Evolutionary conservation across 2,329 filamentous ascomycete species (phyloP).

Genomic region (Trichoderma polysporum): DNA sequence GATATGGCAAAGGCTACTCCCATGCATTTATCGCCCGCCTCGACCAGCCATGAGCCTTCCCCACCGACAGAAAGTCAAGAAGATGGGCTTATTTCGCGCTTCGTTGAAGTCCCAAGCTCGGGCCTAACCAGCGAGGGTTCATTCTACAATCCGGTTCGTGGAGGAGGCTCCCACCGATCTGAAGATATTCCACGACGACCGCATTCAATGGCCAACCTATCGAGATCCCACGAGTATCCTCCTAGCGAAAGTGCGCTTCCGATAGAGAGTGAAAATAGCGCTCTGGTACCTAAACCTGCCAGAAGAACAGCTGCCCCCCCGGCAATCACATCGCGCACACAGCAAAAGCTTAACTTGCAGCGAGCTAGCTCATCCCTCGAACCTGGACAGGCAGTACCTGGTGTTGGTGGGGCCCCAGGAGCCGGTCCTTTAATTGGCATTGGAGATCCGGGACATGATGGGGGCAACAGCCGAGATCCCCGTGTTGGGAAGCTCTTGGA

Average conservation of each 20-base stretch:
- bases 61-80: conserved; percentile 37
- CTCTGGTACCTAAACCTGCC: conserved; percentile 46
- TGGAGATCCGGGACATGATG: conserved; percentile 56
- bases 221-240: conserved; percentile 27
- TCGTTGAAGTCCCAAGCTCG: conserved; percentile 53
- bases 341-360: conserved; percentile 74
- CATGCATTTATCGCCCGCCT: conserved; percentile 38
- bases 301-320: conserved; percentile 42
- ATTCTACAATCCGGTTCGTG: conserved; percentile 44
- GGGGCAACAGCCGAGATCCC: conserved; percentile 53
- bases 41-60: conserved; percentile 31
- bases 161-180: conserved; percentile 31
- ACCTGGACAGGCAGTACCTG: conserved; percentile 49
- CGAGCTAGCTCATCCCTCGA: conserved; percentile 72
- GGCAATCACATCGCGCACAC: conserved; percentile 63
- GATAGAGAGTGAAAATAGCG: conserved; percentile 43
- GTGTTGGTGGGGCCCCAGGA: conserved; percentile 40
- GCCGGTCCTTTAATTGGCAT: conserved; percentile 52
- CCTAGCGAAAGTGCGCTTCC: conserved; percentile 27
- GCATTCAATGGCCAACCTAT: conserved; percentile 43
- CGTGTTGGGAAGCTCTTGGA: conserved; percentile 65
- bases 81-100: conserved; percentile 58
- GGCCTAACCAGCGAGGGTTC: conserved; percentile 52
- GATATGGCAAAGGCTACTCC: conserved; percentile 47
- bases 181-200: conserved; percentile 41